phyloP scores from a whole-genome alignment of 345 rosid species.

The Eutrema yunnanense region DNA sequence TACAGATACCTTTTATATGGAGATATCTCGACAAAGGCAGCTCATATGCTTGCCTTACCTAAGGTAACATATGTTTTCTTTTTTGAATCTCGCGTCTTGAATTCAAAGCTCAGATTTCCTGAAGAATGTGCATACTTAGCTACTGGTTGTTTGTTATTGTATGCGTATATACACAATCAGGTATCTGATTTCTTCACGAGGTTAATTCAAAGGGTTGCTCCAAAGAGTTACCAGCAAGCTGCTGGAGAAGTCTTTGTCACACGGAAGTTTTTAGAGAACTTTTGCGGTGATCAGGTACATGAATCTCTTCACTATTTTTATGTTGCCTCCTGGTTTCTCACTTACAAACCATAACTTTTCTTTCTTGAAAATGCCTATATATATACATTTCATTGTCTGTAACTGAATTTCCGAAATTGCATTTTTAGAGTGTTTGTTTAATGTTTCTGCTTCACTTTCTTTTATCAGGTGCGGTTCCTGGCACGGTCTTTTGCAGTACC shows the following conservation, averaged over 20 bases:
- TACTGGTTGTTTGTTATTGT: neutral
- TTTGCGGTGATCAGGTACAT: conserved; percentile 90
- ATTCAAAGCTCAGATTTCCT: neutral
- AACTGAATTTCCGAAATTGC: neutral
- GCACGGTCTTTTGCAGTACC: conserved; percentile 92
- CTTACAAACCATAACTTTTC: neutral
- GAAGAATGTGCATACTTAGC: neutral
- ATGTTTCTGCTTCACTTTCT: neutral
- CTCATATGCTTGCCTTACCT: conserved; percentile 80
- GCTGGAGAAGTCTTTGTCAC: conserved; percentile 84
- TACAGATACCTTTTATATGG: conserved; percentile 88
- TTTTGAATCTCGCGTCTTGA: too few species aligned
- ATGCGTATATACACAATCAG: conserved; percentile 35
- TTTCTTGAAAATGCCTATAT: neutral
- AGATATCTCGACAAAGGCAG: conserved; percentile 81
- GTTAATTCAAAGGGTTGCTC: conserved; percentile 88
- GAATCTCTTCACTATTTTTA: neutral
- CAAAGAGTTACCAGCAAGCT: conserved; percentile 97
- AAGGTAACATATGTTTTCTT: conserved; percentile 43
- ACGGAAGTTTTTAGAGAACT: conserved; percentile 80
- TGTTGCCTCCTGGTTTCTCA: neutral
- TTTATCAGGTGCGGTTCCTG: conserved; percentile 75
- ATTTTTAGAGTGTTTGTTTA: neutral
- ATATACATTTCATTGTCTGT: neutral
- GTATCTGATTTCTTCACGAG: conserved; percentile 81